These are phyloP conservation scores for Neurospora terricola DNA, from an alignment of 495 filamentous ascomycete genomes.

Conservation along the genomic window DNA sequence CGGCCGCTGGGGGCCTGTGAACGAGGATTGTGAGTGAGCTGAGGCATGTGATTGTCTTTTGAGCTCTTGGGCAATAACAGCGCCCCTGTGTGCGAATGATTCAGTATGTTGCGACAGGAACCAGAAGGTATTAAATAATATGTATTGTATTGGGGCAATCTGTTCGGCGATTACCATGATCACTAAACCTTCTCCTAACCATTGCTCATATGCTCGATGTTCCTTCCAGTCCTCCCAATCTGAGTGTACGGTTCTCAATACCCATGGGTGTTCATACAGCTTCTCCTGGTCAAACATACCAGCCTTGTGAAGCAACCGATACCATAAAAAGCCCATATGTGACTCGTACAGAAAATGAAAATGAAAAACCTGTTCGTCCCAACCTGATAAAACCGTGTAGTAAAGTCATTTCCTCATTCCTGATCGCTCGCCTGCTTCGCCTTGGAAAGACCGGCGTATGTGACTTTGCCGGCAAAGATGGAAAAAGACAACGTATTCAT, in stretches of 20 bases:
- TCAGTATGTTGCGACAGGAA: not conserved
- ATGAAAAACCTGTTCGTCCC: no score
- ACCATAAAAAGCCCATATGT: not conserved
- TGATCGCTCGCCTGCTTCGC: not conserved
- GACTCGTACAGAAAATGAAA: not conserved
- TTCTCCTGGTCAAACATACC: not conserved
- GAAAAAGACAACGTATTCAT: not conserved
- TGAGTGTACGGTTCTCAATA: not conserved
- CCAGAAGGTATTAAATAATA: not conserved
- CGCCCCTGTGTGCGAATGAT: no score
- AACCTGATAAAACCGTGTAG: not conserved
- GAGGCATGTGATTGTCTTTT: not conserved
- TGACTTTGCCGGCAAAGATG: not conserved
- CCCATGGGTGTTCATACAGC: not conserved
- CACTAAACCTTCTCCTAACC: not conserved
- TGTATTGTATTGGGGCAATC: not conserved
- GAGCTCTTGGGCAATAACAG: no score
- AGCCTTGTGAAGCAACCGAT: not conserved
- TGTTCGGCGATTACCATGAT: not conserved
- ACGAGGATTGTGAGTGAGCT: not conserved
- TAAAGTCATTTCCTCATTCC: not conserved
- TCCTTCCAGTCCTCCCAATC: not conserved
- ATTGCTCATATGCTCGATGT: not conserved
- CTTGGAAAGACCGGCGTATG: not conserved
- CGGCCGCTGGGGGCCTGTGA: not conserved